Evolutionary conservation across 2,329 filamentous ascomycete genomes (phyloP), one percentile per base, ranked within the genome.

Genomic region (Arachnopeziza araneosa): DNA sequence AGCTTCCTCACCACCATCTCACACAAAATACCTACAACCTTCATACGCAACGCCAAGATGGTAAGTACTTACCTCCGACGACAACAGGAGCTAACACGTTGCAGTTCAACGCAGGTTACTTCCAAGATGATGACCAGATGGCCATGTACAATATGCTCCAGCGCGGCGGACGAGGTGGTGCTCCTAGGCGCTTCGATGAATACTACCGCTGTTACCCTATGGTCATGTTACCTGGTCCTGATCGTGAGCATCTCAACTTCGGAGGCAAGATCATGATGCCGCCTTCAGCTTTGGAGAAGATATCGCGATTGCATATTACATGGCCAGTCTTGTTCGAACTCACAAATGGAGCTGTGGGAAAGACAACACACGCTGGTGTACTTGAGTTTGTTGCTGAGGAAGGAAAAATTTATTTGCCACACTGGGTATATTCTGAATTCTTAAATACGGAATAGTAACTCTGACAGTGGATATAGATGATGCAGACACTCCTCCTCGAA

Each of bases 291-390:
- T 84, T 99, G 58, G 93, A 99, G 79, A 99, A 97, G 76, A 89
- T 99, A 68, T 97, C 95, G 19, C 85, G 93, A 71, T 80, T 99
- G 19, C 93, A 98, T 75, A 96, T 99, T 64, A 93, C 96, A 73
- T 99, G 96, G 79, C 95, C 95, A 8, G 90, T 99, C 80, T 84
- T 98, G 66, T 96, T 99, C 79, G 93, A 99, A 82, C 82, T 99
- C 66, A 89, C 91, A 69, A 99, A 98, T 72, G 92, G 93, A 24
- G 85, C 88, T 63, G 88, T 87, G 23, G 85, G 85, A 26, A 88
- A 83, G 73, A 88, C 89, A 73, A 95, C 93, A 24, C 95, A 99
- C 75, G 93, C 91, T 5, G 95, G 95, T 79, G 95, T 99, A 22
- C 77, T 99, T 64, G 95, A 99, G 75, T 99, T 99, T 72, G 95